Conservation (phyloP, 2,329 filamentous ascomycete species). For the Xylariaceae sp. region DNA sequence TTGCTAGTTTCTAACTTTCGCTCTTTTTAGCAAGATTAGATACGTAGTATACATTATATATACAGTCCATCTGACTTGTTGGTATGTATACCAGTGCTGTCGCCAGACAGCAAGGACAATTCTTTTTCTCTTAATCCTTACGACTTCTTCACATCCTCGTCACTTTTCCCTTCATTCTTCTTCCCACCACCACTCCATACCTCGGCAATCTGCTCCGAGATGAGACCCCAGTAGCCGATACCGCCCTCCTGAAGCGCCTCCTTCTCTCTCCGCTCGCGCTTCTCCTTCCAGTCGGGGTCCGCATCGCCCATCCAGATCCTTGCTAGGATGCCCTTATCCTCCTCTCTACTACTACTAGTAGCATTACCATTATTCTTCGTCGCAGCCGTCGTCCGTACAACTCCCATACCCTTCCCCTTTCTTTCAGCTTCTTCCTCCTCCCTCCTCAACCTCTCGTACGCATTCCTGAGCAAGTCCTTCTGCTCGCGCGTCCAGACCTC, state of each 20-base stretch:
- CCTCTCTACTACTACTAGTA: too few species aligned
- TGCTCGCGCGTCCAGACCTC: constrained; percentile 18
- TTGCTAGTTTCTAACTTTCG: too few species aligned
- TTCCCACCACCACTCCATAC: constrained; percentile 33
- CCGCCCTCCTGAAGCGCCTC: constrained; percentile 49
- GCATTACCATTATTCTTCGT: too few species aligned
- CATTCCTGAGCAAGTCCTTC: constrained; percentile 11
- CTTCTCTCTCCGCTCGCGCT: constrained; percentile 46
- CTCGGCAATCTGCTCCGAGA: constrained; percentile 52
- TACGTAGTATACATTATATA: constrained; percentile 12
- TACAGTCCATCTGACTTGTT: constrained; percentile 4
- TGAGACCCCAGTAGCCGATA: constrained; percentile 51
- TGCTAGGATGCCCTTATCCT: constrained; percentile 32
- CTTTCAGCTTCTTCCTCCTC: constrained; percentile 7
- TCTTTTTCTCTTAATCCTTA: too few species aligned
- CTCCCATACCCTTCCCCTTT: neutral
- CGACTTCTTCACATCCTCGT: constrained; percentile 19
- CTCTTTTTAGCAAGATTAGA: too few species aligned
- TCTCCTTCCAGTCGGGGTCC: constrained; percentile 48
- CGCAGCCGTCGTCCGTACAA: too few species aligned
- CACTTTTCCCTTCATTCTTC: constrained; percentile 29
- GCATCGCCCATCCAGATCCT: constrained; percentile 56
- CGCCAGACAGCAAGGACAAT: constrained; percentile 23
- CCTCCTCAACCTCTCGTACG: constrained; percentile 7
- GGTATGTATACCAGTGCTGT: constrained; percentile 4